These are phyloP conservation scores for Acanthamoeba sp. DNA, from an alignment of 208 protist species.

Conservation along the genomic window DNA sequence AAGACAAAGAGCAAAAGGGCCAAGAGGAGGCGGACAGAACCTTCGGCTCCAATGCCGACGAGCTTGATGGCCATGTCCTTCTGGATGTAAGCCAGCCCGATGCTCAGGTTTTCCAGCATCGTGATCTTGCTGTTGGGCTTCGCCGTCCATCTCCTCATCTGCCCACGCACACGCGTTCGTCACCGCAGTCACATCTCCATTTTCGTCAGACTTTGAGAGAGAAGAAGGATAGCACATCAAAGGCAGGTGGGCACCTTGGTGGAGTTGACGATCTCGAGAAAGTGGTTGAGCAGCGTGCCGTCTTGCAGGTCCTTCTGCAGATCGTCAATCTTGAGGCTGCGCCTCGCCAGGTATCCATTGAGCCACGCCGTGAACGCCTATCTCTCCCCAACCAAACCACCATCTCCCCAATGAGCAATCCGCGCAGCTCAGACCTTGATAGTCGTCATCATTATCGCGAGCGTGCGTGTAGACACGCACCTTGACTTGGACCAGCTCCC, in stretches of 20 bases:
- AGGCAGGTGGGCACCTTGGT: neutral
- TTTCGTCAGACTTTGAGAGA: too few species aligned
- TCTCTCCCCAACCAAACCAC: too few species aligned
- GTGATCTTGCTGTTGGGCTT: constrained; percentile 25
- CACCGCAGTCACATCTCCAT: too few species aligned
- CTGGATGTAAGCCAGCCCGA: constrained; percentile 26
- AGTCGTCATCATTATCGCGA: neutral
- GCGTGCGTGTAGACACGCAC: neutral
- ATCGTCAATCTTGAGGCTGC: neutral
- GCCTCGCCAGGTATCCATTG: neutral
- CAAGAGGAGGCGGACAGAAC: too few species aligned
- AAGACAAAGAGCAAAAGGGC: neutral
- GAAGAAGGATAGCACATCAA: too few species aligned
- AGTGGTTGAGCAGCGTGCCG: neutral
- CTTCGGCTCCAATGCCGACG: constrained; percentile 19
- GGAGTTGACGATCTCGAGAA: constrained; percentile 69
- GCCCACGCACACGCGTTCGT: neutral
- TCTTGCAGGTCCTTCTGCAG: neutral
- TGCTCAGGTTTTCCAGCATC: constrained; percentile 51
- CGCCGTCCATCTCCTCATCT: neutral
- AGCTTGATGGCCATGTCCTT: neutral
- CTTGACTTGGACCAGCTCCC: neutral
- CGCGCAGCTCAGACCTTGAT: neutral
- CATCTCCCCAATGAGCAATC: too few species aligned
- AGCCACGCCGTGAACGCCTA: constrained; percentile 55